Evolutionary conservation across 352 stramenopile species (phyloP).

Genomic region (Phytophthora sansomeana): DNA sequence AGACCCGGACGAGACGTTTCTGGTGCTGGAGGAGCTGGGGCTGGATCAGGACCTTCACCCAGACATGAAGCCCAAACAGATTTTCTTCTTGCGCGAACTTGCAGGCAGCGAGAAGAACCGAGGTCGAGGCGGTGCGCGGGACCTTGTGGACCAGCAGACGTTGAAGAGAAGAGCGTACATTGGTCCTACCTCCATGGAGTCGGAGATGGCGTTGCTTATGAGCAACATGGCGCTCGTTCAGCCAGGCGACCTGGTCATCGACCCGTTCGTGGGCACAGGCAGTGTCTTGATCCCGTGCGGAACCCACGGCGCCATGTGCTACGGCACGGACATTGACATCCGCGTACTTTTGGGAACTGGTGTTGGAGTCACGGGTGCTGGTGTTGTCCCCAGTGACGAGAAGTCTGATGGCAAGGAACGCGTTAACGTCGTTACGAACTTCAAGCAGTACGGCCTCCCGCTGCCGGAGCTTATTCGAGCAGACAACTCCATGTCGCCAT

Average conservation of each 20-base stretch:
- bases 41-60: conserved; percentile 55
- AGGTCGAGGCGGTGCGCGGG: conserved; percentile 67
- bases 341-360: conserved; percentile 94
- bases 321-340: conserved; percentile 98
- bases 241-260: conserved; percentile 87
- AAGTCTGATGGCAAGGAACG: conserved; percentile 33
- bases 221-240: conserved; percentile 85
- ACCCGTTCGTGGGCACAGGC: conserved; percentile 98
- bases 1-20: conserved; percentile 69
- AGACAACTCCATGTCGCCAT: conserved; percentile 88
- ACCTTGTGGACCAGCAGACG: conserved; percentile 91
- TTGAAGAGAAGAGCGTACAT: conserved; percentile 96
- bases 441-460: conserved; percentile 93
- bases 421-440: conserved; percentile 90
- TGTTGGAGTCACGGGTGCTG: conserved; percentile 57
- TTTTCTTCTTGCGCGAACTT: conserved; percentile 78
- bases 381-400: conserved; percentile 20
- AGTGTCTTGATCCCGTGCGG: conserved; percentile 96
- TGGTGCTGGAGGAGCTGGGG: conserved; percentile 81
- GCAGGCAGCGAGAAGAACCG: conserved; percentile 79
- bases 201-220: conserved; percentile 97
- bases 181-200: conserved; percentile 98
- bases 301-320: conserved; percentile 92
- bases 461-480: conserved; percentile 95
- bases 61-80: conserved; percentile 54